Base-by-base conservation (phyloP, 768 basidiomycete species). In the Amanita exitialis region DNA sequence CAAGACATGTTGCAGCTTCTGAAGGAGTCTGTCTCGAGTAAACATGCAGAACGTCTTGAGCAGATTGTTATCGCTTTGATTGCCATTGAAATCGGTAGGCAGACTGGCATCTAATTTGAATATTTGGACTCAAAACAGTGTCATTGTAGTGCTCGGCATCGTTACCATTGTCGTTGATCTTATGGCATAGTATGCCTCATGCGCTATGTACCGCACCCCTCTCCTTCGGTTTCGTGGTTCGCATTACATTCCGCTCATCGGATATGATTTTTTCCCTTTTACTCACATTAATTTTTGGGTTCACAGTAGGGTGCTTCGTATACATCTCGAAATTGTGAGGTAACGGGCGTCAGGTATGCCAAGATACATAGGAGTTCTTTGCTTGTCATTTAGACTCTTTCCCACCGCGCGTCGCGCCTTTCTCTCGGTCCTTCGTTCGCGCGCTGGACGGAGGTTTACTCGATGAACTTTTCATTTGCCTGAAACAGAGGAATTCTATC, bases 1-100 rank as follows among this genome's bases (percentile, higher is more conserved):
- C 94, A 97, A 74, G 94, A 97, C 65, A 95, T 97, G 89, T 79
- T 97, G 9, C 86, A 92, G 61, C 77, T 97, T 47, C 71, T 97
- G 47, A 97, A 97, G 66, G 94, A 96, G 67, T 89, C 90, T 9
- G 93, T 95, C 21, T 90, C 90, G 23, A 91, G 83, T 57, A 81
- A 83, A 59, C 91, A 96, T 60, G 82, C 90, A 1, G 93, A 96
- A 65, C 79, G 90, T 21, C 75, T 96, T 6, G 93, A 96, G 65
- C 88, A 90, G 63, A 91, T 96, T 52, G 88, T 96, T 56, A 95
- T 96, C 55, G 82, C 80, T 45, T 72, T 96, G 51, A 95, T 96
- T 62, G 93, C 70, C 36, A 86, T 94, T 47, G 90, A 91, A 67
- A 92, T 92, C 51, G 78, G 87, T 88, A 52, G 48, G 75, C 44